Evolutionary conservation across 345 rosid species (phyloP).

Genomic region (Jatropha curcas): DNA sequence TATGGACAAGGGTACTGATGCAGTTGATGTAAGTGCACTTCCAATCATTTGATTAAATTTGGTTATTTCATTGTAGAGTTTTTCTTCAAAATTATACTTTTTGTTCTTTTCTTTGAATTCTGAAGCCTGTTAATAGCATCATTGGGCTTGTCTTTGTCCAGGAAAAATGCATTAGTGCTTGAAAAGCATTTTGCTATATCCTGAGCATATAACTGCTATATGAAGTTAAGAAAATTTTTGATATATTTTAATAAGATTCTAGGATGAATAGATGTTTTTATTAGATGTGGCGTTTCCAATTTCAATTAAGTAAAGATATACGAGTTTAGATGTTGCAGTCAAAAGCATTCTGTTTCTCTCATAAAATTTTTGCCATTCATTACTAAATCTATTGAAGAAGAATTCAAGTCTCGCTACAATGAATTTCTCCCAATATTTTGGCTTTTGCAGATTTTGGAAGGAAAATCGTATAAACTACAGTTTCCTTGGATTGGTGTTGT

Average conservation of each 20-base stretch:
- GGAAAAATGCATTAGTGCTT: background rate
- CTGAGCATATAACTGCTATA: background rate
- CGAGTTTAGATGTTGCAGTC: background rate
- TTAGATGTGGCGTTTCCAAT: background rate
- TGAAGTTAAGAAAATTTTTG: background rate
- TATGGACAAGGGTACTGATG: slow-evolving; percentile 95
- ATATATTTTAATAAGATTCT: background rate
- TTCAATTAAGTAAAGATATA: background rate
- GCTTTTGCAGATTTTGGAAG: slow-evolving; percentile 77
- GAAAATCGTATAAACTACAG: slow-evolving; percentile 78
- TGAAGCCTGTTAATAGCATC: background rate
- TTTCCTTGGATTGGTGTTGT: slow-evolving; percentile 98
- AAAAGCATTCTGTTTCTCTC: background rate
- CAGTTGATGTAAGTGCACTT: slow-evolving; percentile 82
- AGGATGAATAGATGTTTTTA: background rate
- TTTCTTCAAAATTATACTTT: too few species aligned
- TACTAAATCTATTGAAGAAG: background rate
- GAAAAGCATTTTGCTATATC: too few species aligned
- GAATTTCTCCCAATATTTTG: slow-evolving; percentile 17
- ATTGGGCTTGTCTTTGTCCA: background rate
- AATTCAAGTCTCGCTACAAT: slow-evolving; percentile 12
- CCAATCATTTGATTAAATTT: background rate
- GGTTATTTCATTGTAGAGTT: slow-evolving; percentile 10
- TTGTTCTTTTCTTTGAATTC: background rate
- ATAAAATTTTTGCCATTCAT: slow-evolving; percentile 1